Evolutionary conservation across 148 eudicot genomes (phyloP).

Genomic region (Fagopyrum homotropicum): DNA sequence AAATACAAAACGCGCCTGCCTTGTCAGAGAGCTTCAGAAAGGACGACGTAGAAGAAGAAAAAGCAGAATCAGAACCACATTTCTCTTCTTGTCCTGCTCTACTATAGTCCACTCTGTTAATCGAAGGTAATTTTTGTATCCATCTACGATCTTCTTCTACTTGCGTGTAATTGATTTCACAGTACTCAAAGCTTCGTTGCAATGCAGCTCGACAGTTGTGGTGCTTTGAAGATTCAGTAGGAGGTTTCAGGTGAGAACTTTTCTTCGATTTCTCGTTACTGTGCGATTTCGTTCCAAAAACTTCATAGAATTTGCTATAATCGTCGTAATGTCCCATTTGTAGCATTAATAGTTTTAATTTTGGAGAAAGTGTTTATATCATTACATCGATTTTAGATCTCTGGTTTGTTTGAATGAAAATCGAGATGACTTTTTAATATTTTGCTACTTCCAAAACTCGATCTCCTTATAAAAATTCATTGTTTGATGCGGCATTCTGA

Average conservation of each 20-base stretch:
- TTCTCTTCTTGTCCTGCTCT: neutral
- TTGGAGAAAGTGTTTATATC: neutral
- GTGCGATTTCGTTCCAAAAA: neutral
- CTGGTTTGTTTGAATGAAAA: neutral
- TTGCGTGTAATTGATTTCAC: neutral
- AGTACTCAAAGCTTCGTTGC: neutral
- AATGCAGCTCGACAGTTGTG: neutral
- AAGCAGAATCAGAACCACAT: neutral
- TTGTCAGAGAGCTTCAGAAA: conserved; percentile 8
- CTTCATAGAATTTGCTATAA: neutral
- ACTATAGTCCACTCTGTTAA: neutral
- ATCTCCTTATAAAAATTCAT: neutral
- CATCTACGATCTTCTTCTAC: neutral
- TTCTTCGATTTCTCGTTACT: neutral
- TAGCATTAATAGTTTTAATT: neutral
- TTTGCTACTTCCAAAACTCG: neutral
- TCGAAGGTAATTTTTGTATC: neutral
- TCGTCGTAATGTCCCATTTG: neutral
- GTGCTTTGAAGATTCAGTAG: neutral
- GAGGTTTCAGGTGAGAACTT: neutral
- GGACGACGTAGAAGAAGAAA: neutral
- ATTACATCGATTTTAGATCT: neutral
- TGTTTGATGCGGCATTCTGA: neutral
- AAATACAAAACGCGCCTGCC: conserved; percentile 1
- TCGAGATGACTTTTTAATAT: neutral